These are phyloP conservation scores for Gossypium rotundifolium DNA, from an alignment of 345 rosid species.

Conservation along the genomic window DNA sequence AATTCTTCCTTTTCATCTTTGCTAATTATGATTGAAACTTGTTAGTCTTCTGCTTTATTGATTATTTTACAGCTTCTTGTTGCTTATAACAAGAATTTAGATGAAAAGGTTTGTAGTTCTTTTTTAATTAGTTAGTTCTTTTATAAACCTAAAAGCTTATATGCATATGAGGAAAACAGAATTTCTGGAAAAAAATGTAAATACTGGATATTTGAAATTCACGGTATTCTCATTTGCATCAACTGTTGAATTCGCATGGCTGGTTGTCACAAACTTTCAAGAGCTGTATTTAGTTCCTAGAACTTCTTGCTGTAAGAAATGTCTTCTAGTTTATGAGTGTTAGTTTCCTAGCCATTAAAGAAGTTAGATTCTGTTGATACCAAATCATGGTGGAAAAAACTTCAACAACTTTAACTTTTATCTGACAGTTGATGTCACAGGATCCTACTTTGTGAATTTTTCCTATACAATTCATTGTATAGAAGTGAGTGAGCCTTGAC, in stretches of 20 bases:
- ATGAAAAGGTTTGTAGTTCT: neutral
- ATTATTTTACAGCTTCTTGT: neutral
- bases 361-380: constrained; percentile 2
- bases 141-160: neutral
- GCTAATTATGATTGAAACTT: constrained; percentile 5
- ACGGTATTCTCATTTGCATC: neutral
- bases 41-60: neutral
- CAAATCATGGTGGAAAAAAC: neutral
- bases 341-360: constrained; percentile 2
- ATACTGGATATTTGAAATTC: neutral
- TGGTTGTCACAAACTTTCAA: neutral
- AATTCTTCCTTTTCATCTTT: constrained; percentile 23
- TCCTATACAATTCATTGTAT: neutral
- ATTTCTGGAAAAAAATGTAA: neutral
- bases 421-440: neutral
- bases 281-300: neutral
- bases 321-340: neutral
- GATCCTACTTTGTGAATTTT: neutral
- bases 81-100: neutral
- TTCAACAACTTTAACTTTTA: neutral
- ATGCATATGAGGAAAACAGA: neutral
- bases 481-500: constrained; percentile 4
- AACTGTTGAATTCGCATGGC: neutral
- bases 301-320: neutral
- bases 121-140: neutral